Base-by-base conservation (phyloP, 1,284 basidiomycete genomes). In the Vanrija humicola region DNA sequence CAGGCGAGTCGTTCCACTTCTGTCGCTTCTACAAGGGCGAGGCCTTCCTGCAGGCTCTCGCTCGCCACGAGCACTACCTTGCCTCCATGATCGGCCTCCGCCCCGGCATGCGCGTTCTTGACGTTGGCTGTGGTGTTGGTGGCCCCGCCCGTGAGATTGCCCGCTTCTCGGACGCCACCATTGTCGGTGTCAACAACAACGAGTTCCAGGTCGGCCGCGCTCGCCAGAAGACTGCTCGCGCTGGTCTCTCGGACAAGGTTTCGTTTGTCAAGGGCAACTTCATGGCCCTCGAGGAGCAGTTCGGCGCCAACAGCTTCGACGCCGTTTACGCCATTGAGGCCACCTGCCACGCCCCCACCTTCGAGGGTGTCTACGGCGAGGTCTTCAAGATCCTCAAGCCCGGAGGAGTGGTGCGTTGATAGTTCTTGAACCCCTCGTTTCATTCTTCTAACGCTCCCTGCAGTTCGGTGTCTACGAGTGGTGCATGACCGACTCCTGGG, bases 261-360 rank as follows among this genome's bases (percentile, higher is more conserved):
- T 81, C 83, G 48, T 97, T 87, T 72, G 86, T 85, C 57, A 88
- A 89, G 78, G 93, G 90, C 19, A 95, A 98, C 78, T 98, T 98
- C 70, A 98, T 98, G 93, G 90, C 91, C 74, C 82, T 98, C 48
- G 78, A 78, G 10, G 89, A 96, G 74, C 86, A 90, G 74, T 98
- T 98, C 75, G 95, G 95, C 45, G 87, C 90, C 75, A 87, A 89
- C 75, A 86, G 83, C 59, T 98, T 98, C 70, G 95, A 98, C 79
- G 96, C 96, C 54, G 90, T 93, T 29, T 98, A 97, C 72, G 95
- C 95, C 48, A 96, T 98, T 66, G 96, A 98, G 81, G 95, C 95
- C 2, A 98, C 96, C 23, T 89, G 90, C 55, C 95, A 98, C 73
- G 94, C 95, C 2, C 95, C 95, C 14, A 85, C 87, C 44, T 98